A percentile compares a stretch with the other conserved stretches of the same genome.
phyloP scores from a whole-genome alignment of 1,284 basidiomycete genomes.

The Porogramme epimiltina region DNA sequence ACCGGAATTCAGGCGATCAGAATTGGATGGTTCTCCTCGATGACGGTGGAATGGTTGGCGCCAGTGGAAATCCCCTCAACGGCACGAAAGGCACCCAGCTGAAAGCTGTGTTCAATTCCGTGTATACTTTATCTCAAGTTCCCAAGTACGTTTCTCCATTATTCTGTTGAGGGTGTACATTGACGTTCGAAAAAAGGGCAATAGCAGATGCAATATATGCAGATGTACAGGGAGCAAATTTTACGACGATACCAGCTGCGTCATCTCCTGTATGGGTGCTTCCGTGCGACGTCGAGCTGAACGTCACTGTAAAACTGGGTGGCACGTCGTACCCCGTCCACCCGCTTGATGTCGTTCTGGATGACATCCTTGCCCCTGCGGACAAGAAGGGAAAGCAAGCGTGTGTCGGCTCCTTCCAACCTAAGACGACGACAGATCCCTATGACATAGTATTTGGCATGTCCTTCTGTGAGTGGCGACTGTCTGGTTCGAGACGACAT shows the following conservation, averaged over 20 bases:
- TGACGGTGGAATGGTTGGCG: conserved; percentile 35
- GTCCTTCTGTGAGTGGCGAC: conserved; percentile 57
- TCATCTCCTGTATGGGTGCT: conserved; percentile 53
- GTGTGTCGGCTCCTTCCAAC: conserved; percentile 57
- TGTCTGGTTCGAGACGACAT: not conserved
- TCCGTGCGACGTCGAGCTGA: conserved; percentile 61
- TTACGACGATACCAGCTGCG: conserved; percentile 40
- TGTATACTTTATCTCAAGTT: conserved; percentile 66
- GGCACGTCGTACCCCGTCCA: conserved; percentile 58
- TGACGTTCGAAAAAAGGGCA: conserved; percentile 33
- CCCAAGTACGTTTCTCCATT: conserved; percentile 41
- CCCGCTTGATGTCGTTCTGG: conserved; percentile 54
- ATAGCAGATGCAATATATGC: conserved; percentile 61
- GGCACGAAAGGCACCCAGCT: conserved; percentile 45
- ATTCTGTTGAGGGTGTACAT: not conserved
- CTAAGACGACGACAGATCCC: conserved; percentile 48
- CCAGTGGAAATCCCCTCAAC: conserved; percentile 45
- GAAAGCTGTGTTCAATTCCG: conserved; percentile 64
- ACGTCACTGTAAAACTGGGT: conserved; percentile 61
- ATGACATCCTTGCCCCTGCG: conserved; percentile 26
- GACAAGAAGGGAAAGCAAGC: conserved; percentile 22
- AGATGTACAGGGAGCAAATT: conserved; percentile 49
- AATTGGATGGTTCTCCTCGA: conserved; percentile 40
- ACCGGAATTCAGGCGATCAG: conserved; percentile 26
- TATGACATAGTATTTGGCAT: conserved; percentile 79